phyloP scores from a whole-genome alignment of 495 filamentous ascomycete genomes.

The Aspergillus heteromorphus region DNA sequence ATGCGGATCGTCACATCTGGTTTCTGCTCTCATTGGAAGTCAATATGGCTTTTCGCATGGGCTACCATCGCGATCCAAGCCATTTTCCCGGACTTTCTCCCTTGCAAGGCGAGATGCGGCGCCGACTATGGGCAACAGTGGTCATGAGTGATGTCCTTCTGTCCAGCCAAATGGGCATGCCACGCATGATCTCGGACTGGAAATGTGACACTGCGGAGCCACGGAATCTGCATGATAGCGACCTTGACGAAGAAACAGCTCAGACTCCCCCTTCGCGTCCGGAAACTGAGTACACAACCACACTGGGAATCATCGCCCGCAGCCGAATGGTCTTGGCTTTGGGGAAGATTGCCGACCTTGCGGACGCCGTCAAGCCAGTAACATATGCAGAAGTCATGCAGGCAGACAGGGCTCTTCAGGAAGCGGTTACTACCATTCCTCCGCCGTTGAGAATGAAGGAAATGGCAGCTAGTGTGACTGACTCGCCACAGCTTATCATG shows the following conservation, averaged over 20 bases:
- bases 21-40: constrained; percentile 20
- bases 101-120: not conserved
- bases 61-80: constrained; percentile 18
- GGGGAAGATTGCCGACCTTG: constrained; percentile 26
- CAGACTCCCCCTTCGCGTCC: constrained; percentile 27
- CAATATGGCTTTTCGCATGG: constrained; percentile 26
- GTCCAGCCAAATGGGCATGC: constrained; percentile 10
- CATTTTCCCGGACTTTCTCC: not conserved
- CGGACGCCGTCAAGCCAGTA: constrained; percentile 17
- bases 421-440: constrained; percentile 25
- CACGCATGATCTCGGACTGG: constrained; percentile 23
- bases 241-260: constrained; percentile 24
- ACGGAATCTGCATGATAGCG: constrained; percentile 26
- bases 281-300: constrained; percentile 24
- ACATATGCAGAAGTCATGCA: constrained; percentile 31
- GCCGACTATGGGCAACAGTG: constrained; percentile 5
- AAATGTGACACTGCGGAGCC: constrained; percentile 29
- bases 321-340: constrained; percentile 27
- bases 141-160: not conserved
- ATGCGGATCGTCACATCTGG: constrained; percentile 17
- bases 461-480: constrained; percentile 30
- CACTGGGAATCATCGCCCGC: constrained; percentile 28
- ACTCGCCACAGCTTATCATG: constrained; percentile 34
- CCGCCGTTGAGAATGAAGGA: constrained; percentile 22
- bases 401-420: constrained; percentile 29